Percentiles rank a stretch among this genome's conserved stretches.
Evolutionary conservation across 768 basidiomycete genomes (phyloP).

Genomic region (Cantharellus anzutake): DNA sequence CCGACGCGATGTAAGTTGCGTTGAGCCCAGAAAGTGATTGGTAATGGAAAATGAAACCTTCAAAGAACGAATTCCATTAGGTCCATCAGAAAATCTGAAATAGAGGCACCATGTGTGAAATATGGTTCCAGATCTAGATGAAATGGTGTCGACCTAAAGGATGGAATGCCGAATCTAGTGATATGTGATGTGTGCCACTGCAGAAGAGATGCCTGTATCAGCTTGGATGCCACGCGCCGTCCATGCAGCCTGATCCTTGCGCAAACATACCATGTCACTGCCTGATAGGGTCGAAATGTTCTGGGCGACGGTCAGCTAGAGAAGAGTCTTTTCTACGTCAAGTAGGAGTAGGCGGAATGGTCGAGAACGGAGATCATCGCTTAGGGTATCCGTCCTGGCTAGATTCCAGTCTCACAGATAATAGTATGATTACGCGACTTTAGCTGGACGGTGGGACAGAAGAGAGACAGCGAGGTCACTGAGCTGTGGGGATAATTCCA

Average conservation of each 20-base stretch:
- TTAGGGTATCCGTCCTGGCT: neutral
- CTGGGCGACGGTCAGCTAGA: constrained; percentile 50
- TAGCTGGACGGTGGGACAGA: no score
- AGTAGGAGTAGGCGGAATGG: neutral
- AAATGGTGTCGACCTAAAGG: constrained; percentile 18
- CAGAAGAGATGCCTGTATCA: neutral
- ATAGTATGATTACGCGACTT: no score
- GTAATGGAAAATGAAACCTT: constrained; percentile 29
- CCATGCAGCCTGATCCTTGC: neutral
- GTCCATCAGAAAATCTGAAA: constrained; percentile 55
- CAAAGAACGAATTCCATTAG: constrained; percentile 32
- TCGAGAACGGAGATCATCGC: neutral
- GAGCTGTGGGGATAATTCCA: neutral
- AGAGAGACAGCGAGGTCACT: no score
- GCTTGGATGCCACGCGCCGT: constrained; percentile 22
- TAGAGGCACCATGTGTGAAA: neutral
- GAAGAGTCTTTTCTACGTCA: constrained; percentile 37
- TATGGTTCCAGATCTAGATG: neutral
- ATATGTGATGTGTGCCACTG: constrained; percentile 59
- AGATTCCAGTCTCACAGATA: no score
- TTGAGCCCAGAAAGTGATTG: constrained; percentile 35
- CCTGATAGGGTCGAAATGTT: constrained; percentile 54
- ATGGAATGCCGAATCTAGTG: constrained; percentile 47
- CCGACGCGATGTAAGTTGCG: no score
- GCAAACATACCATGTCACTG: constrained; percentile 23